These are phyloP conservation scores for Penicillium frequentans DNA, from an alignment of 2,329 filamentous ascomycete genomes.

Conservation along the genomic window DNA sequence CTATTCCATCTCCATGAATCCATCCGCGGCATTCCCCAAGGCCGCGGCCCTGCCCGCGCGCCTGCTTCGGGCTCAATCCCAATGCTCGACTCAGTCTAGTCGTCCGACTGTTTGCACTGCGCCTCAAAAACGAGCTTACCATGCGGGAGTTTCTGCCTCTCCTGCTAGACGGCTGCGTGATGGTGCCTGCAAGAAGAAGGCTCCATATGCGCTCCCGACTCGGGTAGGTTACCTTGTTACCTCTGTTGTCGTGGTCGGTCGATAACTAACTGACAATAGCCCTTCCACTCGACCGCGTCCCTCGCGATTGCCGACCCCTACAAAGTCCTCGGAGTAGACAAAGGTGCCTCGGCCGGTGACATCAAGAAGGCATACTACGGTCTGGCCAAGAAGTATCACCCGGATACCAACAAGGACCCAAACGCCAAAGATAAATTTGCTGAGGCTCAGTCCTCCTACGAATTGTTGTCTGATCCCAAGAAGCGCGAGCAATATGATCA, in stretches of 20 bases:
- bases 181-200: constrained; percentile 26
- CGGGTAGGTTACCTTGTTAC: constrained; percentile 30
- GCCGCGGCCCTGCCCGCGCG: constrained; percentile 44
- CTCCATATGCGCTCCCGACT: constrained; percentile 21
- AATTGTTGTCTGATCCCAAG: constrained; percentile 86
- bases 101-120: constrained; percentile 29
- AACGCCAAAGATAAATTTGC: constrained; percentile 92
- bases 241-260: neutral
- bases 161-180: constrained; percentile 28
- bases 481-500: constrained; percentile 92
- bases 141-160: constrained; percentile 29
- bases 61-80: constrained; percentile 42
- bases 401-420: constrained; percentile 95
- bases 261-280: constrained; percentile 24
- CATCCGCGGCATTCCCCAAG: constrained; percentile 43
- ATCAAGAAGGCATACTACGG: constrained; percentile 99
- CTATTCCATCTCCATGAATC: constrained; percentile 37
- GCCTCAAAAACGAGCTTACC: constrained; percentile 37
- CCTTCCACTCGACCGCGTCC: constrained; percentile 47
- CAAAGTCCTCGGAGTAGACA: constrained; percentile 77
- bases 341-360: constrained; percentile 75
- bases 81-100: constrained; percentile 38
- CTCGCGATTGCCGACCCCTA: constrained; percentile 84
- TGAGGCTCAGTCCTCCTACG: constrained; percentile 91
- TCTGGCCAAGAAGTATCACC: constrained; percentile 94